Conservation (phyloP, 768 basidiomycete species). For the Xanthoconium purpureum region DNA sequence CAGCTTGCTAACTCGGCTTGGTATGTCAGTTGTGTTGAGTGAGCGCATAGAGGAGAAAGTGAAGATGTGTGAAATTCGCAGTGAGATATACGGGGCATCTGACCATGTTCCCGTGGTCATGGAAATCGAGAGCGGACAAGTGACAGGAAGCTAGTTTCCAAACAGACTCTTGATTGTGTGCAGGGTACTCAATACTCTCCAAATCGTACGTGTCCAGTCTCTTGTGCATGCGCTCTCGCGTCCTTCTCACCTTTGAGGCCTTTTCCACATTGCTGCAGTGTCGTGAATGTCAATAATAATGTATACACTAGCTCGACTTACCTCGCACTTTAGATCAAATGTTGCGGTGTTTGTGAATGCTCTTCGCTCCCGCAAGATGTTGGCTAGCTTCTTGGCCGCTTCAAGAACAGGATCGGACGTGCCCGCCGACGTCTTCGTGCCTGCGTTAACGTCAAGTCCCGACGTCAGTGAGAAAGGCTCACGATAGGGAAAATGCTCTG, state of each 20-base stretch:
- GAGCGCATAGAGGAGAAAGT: conserved; percentile 62
- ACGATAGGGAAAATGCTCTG: conserved; percentile 76
- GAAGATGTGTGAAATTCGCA: conserved; percentile 81
- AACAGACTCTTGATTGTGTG: neutral
- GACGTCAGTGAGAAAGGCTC: conserved; percentile 16
- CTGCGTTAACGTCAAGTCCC: conserved; percentile 24
- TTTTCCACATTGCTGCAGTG: conserved; percentile 64
- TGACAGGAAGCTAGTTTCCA: conserved; percentile 19
- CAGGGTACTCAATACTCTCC: conserved; percentile 67
- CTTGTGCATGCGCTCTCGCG: conserved; percentile 80
- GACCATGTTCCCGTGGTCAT: conserved; percentile 82
- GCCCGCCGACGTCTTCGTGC: conserved; percentile 26
- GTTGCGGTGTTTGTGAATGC: conserved; percentile 91
- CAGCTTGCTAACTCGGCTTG: neutral
- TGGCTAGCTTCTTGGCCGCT: conserved; percentile 71
- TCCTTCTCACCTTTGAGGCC: conserved; percentile 94
- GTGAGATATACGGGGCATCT: conserved; percentile 83
- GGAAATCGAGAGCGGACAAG: conserved; percentile 55
- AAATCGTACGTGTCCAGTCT: conserved; percentile 82
- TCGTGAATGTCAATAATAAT: conserved; percentile 4
- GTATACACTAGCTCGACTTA: conserved; percentile 31
- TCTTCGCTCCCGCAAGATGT: conserved; percentile 66
- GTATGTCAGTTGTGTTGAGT: conserved; percentile 63
- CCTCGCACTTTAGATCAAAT: conserved; percentile 88
- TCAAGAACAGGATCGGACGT: conserved; percentile 53